Evolutionary conservation across 2,329 filamentous ascomycete genomes (phyloP).

Genomic region (Pseudocercospora musae): DNA sequence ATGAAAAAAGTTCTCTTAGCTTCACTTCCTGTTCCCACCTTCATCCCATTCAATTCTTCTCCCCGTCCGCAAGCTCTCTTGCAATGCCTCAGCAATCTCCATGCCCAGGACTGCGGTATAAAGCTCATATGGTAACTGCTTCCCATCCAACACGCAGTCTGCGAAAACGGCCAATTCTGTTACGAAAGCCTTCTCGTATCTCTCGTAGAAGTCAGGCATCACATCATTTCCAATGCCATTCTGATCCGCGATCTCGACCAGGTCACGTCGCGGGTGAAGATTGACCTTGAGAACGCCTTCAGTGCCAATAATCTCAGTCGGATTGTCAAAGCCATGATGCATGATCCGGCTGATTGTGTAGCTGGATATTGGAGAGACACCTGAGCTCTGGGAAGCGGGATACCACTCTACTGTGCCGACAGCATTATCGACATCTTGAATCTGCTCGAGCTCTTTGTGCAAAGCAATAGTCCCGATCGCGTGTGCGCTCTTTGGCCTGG

Average conservation of each 20-base stretch:
- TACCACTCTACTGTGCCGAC: slow-evolving; percentile 43
- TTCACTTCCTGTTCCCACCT: slow-evolving; percentile 13
- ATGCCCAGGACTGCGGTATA: slow-evolving; percentile 39
- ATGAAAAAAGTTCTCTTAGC: background rate
- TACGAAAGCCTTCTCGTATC: slow-evolving; percentile 42
- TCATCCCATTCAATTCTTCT: slow-evolving; percentile 51
- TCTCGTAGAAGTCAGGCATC: slow-evolving; percentile 40
- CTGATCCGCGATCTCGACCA: slow-evolving; percentile 36
- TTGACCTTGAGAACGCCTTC: slow-evolving; percentile 39
- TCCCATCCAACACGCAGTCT: slow-evolving; percentile 37
- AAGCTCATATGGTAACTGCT: slow-evolving; percentile 37
- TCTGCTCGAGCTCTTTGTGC: slow-evolving; percentile 38
- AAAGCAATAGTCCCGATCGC: slow-evolving; percentile 37
- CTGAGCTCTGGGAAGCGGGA: slow-evolving; percentile 8
- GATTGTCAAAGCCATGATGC: slow-evolving; percentile 43
- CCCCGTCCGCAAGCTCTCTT: slow-evolving; percentile 55
- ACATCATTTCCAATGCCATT: slow-evolving; percentile 39
- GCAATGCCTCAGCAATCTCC: slow-evolving; percentile 48
- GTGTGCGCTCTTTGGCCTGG: slow-evolving; percentile 37
- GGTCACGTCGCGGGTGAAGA: slow-evolving; percentile 25
- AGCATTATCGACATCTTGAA: slow-evolving; percentile 43
- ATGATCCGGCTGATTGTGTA: slow-evolving; percentile 44
- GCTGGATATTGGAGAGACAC: slow-evolving; percentile 41
- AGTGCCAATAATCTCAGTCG: slow-evolving; percentile 43
- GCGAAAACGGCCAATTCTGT: slow-evolving; percentile 43